Evolutionary conservation across 805 yeast species (phyloP).

Genomic region (Candida palmyrensis): DNA sequence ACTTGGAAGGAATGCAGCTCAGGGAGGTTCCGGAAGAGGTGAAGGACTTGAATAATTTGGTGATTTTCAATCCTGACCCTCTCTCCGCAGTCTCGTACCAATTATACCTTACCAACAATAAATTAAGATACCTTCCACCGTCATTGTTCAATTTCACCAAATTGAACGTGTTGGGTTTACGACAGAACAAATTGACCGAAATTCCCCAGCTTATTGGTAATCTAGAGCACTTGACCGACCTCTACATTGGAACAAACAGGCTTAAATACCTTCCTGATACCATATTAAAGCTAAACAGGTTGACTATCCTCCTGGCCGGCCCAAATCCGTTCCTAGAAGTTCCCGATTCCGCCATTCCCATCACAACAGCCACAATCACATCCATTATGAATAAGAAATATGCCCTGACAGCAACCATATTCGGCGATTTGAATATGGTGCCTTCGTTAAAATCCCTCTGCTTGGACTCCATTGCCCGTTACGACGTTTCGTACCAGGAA

Average conservation of each 20-base stretch:
- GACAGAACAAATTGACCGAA: constrained; percentile 44
- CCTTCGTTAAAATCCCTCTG: constrained; percentile 47
- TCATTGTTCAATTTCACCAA: constrained; percentile 46
- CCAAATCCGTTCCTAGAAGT: constrained; percentile 43
- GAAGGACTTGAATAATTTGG: constrained; percentile 51
- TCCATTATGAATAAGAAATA: constrained; percentile 19
- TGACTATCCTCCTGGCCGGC: constrained; percentile 46
- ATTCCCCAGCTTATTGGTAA: constrained; percentile 45
- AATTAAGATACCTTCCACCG: constrained; percentile 43
- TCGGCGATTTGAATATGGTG: constrained; percentile 15
- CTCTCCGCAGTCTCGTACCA: constrained; percentile 29
- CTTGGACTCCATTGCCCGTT: constrained; percentile 43
- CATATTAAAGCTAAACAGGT: constrained; percentile 39
- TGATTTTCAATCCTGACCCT: constrained; percentile 30
- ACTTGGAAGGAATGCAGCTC: constrained; percentile 44
- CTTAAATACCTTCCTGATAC: constrained; percentile 49
- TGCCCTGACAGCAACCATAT: constrained; percentile 23
- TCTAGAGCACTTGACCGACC: constrained; percentile 38
- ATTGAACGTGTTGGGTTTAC: constrained; percentile 46
- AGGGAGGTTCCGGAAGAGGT: constrained; percentile 53
- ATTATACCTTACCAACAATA: constrained; percentile 48
- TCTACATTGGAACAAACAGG: constrained; percentile 49
- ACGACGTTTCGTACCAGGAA: constrained; percentile 51
- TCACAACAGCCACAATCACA: constrained; percentile 13
- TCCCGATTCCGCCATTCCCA: constrained; percentile 21